Base-by-base conservation (phyloP, 805 yeast genomes). In the Cyberlindnera bimundalis region DNA sequence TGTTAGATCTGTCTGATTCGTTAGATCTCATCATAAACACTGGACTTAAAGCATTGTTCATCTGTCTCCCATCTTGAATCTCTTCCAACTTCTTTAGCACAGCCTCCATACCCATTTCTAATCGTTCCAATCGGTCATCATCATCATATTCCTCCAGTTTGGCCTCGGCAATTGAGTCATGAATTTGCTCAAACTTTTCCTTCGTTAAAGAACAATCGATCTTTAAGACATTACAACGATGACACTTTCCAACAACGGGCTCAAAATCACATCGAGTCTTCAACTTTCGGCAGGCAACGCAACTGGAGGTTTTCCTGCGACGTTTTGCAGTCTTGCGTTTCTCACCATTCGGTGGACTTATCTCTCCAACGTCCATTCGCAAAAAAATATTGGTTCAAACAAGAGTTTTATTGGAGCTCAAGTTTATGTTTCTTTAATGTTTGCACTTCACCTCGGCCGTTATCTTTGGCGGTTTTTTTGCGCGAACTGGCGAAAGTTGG, bases 241-340 rank as follows among this genome's bases (percentile, higher is more conserved):
- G 74, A 48, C 84, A 78, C 46, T 68, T 68, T 5, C 66, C 67
- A 11, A 56, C 52, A 2, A 60, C 51, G 0, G 68, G 65, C 30
- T 72, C 74, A 47, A 66, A 70, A 43, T 73, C 79, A 55, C 84
- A 78, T 42, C 81, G 65, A 2, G 83, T 78, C 53, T 78, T 78
- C 43, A 76, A 64, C 51, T 68, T 73, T 12, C 82, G 62, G 47
- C 84, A 78, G 13, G 67, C 62, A 12, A 62, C 64, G 55, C 84
- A 78, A 56, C 66, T 74, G 27, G 63, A 67, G 0, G 64, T 66
- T 46, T 58, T 70, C 39, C 71, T 59, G 40, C 62, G 64, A 44
- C 68, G 63, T 45, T 66, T 60, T 4, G 57, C 19, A 19, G 18
- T 12, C 16, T 27, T 26, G 13, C 23, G 24, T 28, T 29, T 12